Percentiles rank a stretch among this genome's conserved stretches.
phyloP scores from a whole-genome alignment of 2,329 filamentous ascomycete genomes.

The Colletotrichum costaricense region DNA sequence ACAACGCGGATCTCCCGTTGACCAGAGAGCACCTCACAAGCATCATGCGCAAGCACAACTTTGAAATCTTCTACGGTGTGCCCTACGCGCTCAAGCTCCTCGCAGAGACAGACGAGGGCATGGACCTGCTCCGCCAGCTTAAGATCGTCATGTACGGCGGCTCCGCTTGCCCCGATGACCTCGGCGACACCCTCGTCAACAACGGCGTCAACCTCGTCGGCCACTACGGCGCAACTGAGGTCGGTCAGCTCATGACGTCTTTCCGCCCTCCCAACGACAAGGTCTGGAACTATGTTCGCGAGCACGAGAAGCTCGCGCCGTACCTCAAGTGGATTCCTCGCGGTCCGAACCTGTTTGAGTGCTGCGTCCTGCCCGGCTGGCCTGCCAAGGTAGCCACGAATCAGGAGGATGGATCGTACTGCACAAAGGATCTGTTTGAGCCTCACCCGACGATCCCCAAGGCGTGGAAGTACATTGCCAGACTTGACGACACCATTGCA shows the following conservation, averaged over 20 bases:
- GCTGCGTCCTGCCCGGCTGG: constrained; percentile 50
- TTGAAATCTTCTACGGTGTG: constrained; percentile 69
- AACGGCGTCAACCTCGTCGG: constrained; percentile 65
- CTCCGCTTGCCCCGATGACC: constrained; percentile 67
- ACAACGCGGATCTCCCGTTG: constrained; percentile 66
- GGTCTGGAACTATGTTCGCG: constrained; percentile 71
- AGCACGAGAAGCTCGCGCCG: constrained; percentile 53
- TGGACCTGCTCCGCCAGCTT: constrained; percentile 55
- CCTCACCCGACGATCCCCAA: constrained; percentile 60
- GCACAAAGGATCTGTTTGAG: constrained; percentile 72
- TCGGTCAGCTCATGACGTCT: constrained; percentile 71
- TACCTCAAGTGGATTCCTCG: constrained; percentile 45
- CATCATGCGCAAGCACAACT: constrained; percentile 53
- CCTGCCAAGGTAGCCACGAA: constrained; percentile 64
- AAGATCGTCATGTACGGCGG: constrained; percentile 69
- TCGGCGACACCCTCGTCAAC: constrained; percentile 64
- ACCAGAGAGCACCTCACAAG: constrained; percentile 60
- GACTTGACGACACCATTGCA: constrained; percentile 71
- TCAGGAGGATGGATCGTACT: constrained; percentile 68
- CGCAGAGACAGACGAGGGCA: constrained; percentile 66
- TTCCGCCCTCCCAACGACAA: constrained; percentile 63
- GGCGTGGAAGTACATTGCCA: constrained; percentile 72
- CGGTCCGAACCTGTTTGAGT: constrained; percentile 50
- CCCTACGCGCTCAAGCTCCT: constrained; percentile 74
- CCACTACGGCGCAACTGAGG: constrained; percentile 72